phyloP scores from a whole-genome alignment of 169 alveolate species.

The Besnoitia besnoiti region DNA sequence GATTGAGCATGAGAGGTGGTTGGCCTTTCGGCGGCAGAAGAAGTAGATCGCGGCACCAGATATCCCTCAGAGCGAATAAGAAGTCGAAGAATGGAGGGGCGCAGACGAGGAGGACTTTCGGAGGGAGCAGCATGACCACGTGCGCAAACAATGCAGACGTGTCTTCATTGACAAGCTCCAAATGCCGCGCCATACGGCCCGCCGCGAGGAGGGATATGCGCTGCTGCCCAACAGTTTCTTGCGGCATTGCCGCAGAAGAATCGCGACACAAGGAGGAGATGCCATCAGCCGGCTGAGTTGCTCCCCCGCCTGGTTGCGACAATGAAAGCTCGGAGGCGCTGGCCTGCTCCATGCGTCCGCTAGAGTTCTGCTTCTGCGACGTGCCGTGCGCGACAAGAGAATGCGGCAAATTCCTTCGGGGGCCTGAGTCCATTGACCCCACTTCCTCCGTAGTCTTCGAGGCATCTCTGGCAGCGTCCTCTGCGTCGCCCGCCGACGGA shows the following conservation, averaged over 20 bases:
- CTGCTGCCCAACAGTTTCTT: neutral
- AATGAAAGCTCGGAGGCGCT: too few relatives aligned
- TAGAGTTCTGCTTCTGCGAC: too few relatives aligned
- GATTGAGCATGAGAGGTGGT: neutral
- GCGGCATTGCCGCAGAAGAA: neutral
- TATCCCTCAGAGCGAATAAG: neutral
- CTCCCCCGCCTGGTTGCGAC: too few relatives aligned
- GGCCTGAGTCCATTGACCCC: too few relatives aligned
- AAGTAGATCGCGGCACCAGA: neutral
- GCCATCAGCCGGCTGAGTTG: too few relatives aligned
- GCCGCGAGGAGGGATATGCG: neutral
- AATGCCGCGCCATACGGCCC: neutral
- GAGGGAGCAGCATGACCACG: neutral
- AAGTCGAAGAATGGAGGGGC: neutral
- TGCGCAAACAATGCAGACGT: neutral
- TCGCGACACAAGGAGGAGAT: neutral
- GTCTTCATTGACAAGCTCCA: conserved; percentile 5
- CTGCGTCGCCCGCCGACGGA: neutral
- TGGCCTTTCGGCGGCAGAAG: neutral
- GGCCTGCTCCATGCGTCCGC: too few relatives aligned
- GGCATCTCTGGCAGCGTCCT: neutral
- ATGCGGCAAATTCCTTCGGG: too few relatives aligned
- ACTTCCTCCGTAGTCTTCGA: neutral
- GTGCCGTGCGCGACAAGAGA: too few relatives aligned
- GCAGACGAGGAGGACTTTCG: neutral